Percentiles rank a stretch among this genome's conserved stretches.
These are phyloP conservation scores for Kwoniella europaea DNA, from an alignment of 768 basidiomycete genomes.

Conservation along the genomic window DNA sequence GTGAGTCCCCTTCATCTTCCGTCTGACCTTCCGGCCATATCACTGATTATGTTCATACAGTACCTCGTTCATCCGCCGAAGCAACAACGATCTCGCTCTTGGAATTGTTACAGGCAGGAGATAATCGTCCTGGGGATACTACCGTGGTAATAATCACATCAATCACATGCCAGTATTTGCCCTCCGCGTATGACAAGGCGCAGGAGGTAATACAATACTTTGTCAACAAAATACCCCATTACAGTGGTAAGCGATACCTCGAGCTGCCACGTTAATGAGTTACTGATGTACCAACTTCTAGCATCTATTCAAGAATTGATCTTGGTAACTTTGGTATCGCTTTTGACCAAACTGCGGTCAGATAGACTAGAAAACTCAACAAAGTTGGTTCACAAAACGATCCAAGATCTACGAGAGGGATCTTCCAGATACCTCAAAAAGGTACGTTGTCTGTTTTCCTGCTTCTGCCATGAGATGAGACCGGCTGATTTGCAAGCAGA, in stretches of 20 bases:
- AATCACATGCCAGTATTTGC: conserved; percentile 17
- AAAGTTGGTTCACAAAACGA: neutral
- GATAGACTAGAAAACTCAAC: no score
- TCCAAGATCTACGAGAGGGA: neutral
- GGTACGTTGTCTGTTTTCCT: conserved; percentile 1
- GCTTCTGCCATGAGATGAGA: neutral
- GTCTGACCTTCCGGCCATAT: no score
- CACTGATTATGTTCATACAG: neutral
- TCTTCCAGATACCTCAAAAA: conserved; percentile 11
- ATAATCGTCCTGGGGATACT: conserved; percentile 2
- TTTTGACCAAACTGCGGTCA: neutral
- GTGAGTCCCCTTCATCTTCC: conserved; percentile 4
- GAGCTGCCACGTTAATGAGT: no score
- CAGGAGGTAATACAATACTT: neutral
- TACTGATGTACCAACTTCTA: neutral
- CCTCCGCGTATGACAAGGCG: neutral
- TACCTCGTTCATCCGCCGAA: neutral
- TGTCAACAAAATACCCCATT: neutral
- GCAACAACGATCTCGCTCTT: conserved; percentile 9
- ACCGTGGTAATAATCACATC: conserved; percentile 17
- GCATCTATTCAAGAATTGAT: conserved; percentile 31
- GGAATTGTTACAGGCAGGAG: neutral
- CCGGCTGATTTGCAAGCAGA: conserved; percentile 6
- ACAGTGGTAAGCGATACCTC: conserved; percentile 3
- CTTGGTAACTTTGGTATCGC: conserved; percentile 15